phyloP scores from a whole-genome alignment of 331 rosid genomes.

The Spiraea crenata region DNA sequence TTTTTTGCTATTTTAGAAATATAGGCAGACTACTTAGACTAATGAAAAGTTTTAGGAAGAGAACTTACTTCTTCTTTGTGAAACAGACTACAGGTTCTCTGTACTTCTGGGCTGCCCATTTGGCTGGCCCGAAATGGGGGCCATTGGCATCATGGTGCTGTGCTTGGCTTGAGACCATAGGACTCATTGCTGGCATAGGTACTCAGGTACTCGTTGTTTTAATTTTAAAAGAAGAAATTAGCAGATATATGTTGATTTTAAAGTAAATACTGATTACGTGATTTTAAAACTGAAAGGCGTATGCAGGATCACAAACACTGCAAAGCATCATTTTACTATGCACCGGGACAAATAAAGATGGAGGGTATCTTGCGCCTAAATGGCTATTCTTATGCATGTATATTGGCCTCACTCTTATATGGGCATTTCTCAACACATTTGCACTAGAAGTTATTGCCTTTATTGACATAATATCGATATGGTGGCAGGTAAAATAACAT shows the following conservation, averaged over 20 bases:
- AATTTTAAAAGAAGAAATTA: not conserved
- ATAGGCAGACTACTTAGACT: not conserved
- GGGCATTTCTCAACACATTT: slow-evolving; percentile 87
- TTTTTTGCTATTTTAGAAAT: not conserved
- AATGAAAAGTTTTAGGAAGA: not conserved
- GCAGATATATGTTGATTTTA: not conserved
- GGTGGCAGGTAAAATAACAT: slow-evolving; percentile 78
- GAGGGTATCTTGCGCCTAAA: slow-evolving; percentile 85
- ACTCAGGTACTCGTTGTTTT: slow-evolving; percentile 57
- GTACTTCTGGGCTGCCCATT: slow-evolving; percentile 93
- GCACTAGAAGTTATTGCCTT: slow-evolving; percentile 75
- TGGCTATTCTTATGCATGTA: slow-evolving; percentile 81
- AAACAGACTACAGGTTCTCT: slow-evolving; percentile 84
- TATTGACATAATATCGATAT: slow-evolving; percentile 70
- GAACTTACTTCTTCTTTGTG: not conserved
- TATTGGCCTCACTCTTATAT: slow-evolving; percentile 66
- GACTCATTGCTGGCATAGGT: slow-evolving; percentile 79
- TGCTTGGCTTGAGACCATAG: slow-evolving; percentile 90
- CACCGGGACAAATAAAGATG: slow-evolving; percentile 77
- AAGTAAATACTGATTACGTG: slow-evolving; percentile 17
- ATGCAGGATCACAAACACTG: slow-evolving; percentile 78
- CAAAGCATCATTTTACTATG: slow-evolving; percentile 70
- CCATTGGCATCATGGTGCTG: slow-evolving; percentile 95
- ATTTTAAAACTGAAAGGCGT: slow-evolving; percentile 50
- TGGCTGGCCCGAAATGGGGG: slow-evolving; percentile 90